A percentile compares a stretch with the other conserved stretches of the same genome.
These are phyloP conservation scores for Apophysomyces trapeziformis DNA, from an alignment of 371 early-diverging fungal species.

Conservation along the genomic window DNA sequence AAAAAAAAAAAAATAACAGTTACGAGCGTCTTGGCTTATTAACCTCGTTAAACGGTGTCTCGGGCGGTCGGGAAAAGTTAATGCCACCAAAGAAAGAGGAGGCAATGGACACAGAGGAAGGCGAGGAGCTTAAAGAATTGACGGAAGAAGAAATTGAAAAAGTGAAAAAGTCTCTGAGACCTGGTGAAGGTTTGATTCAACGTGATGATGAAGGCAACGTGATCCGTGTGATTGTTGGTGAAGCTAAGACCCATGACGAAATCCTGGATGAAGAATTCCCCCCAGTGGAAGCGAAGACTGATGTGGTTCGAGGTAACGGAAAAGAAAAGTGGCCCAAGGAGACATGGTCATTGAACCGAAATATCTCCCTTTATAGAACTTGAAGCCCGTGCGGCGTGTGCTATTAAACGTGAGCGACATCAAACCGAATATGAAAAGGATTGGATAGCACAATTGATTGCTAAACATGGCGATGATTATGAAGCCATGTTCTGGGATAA, in stretches of 20 bases:
- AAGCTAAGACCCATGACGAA: conserved; percentile 58
- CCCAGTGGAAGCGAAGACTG: conserved; percentile 66
- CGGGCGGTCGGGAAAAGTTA: conserved; percentile 64
- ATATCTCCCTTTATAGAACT: conserved; percentile 35
- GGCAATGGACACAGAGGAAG: conserved; percentile 31
- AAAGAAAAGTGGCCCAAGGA: neutral
- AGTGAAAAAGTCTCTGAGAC: conserved; percentile 50
- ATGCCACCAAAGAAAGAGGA: conserved; percentile 29
- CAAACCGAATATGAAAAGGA: conserved; percentile 69
- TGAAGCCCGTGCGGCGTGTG: conserved; percentile 63
- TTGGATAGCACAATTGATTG: conserved; percentile 68
- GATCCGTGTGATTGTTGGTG: conserved; percentile 70
- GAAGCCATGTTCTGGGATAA: conserved; percentile 90
- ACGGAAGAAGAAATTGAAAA: conserved; percentile 57
- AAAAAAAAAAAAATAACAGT: conserved; percentile 28
- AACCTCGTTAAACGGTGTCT: conserved; percentile 74
- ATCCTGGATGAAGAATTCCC: conserved; percentile 56
- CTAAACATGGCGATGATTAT: conserved; percentile 83
- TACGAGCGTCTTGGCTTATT: conserved; percentile 76
- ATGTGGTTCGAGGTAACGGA: conserved; percentile 55
- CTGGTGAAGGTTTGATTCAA: conserved; percentile 80
- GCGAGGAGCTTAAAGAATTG: conserved; percentile 52
- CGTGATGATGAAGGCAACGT: conserved; percentile 87
- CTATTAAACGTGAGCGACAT: conserved; percentile 53
- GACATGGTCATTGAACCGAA: neutral